Base-by-base conservation (phyloP, 2,329 filamentous ascomycete species). In the Arthroderma uncinatum region DNA sequence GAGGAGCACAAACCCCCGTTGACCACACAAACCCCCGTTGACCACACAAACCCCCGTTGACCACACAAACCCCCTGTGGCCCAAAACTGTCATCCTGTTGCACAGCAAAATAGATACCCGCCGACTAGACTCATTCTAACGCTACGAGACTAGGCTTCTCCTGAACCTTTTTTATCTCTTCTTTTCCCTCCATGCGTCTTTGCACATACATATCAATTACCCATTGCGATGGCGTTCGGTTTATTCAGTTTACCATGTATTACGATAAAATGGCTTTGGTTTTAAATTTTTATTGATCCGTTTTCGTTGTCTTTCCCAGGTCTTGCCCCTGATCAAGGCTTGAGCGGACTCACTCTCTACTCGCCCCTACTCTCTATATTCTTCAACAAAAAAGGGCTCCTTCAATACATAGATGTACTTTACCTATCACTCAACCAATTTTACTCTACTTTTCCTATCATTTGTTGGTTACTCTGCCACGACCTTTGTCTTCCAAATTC, bases 1-100 rank as follows among this genome's bases (percentile, higher is more conserved):
- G 59, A 58, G 33, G 61, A 61, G 19, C 12, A n/a, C 19, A 55
- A 25, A 39, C 9, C 50, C 7, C 8, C 8, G n/a, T 5, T 10
- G 12, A 12, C 14, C 10, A 28, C 44, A n/a, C 14, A 28, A n/a
- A 4, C 44, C 19, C 10, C 36, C n/a, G n/a, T n/a, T n/a, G n/a
- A n/a, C n/a, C n/a, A n/a, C n/a, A n/a, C n/a, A n/a, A n/a, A n/a
- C n/a, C n/a, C n/a, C n/a, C n/a, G n/a, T n/a, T n/a, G n/a, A n/a
- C n/a, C n/a, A n/a, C n/a, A n/a, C n/a, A n/a, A n/a, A n/a, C n/a
- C n/a, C n/a, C n/a, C n/a, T n/a, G 36, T 23, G 30, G 6, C 6
- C 10, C 30, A 6, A 33, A 33, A 5, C 30, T 33, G 2, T 33
- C 30, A 33, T 33, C 30, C 6, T 6, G 30, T 33, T 33, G 30